Percentiles rank a stretch among this genome's conserved stretches.
These are phyloP conservation scores for Harringtonia lauricola DNA, from an alignment of 2,329 filamentous ascomycete species.

Conservation along the genomic window DNA sequence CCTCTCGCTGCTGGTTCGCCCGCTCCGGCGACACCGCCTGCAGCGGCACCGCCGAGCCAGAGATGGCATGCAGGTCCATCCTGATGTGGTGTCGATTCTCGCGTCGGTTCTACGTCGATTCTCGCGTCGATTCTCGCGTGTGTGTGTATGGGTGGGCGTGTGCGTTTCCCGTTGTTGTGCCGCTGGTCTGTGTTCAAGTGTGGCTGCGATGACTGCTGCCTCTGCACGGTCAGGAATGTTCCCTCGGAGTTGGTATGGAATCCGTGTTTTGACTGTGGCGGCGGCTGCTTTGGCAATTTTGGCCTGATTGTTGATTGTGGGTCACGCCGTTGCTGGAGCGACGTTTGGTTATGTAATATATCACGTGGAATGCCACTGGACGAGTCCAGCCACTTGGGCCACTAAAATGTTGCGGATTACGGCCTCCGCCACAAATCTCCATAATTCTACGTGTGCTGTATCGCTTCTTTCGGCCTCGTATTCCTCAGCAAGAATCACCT, in stretches of 20 bases:
- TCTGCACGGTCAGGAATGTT: no score
- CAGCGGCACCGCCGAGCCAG: constrained; percentile 43
- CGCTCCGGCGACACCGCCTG: constrained; percentile 53
- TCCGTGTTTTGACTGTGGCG: no score
- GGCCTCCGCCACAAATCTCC: no score
- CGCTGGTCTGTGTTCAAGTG: background rate
- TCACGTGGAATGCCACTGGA: background rate
- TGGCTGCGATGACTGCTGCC: no score
- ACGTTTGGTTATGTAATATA: constrained; percentile 2
- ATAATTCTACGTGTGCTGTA: no score
- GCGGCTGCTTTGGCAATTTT: no score
- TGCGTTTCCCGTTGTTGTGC: no score
- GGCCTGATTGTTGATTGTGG: constrained; percentile 10
- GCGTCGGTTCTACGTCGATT: background rate
- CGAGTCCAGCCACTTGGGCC: background rate
- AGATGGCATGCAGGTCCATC: constrained; percentile 36
- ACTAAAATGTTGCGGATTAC: no score
- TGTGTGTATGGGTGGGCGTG: background rate
- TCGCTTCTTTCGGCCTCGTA: background rate
- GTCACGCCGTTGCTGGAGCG: constrained; percentile 11
- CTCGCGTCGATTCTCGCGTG: background rate
- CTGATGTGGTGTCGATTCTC: background rate
- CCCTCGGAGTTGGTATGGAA: no score
- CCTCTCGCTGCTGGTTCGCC: constrained; percentile 38
- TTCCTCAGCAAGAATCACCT: background rate